Conservation (phyloP, 2,329 filamentous ascomycete species). For the Trichoderma afroharzianum region DNA sequence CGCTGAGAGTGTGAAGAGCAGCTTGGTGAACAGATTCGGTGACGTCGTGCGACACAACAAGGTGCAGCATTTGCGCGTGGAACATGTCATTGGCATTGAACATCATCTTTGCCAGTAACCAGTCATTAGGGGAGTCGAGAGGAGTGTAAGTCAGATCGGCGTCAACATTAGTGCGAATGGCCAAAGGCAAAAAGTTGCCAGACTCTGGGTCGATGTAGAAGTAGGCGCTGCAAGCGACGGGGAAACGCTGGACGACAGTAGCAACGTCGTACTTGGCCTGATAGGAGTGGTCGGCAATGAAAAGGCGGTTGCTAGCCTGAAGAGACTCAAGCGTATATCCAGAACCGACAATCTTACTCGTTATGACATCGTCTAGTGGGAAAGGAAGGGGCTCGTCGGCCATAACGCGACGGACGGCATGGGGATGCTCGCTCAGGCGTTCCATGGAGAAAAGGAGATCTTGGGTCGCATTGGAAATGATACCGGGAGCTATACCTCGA, state of each 20-base stretch:
- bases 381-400: conserved; percentile 36
- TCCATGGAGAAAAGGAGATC: conserved; percentile 48
- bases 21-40: conserved; percentile 43
- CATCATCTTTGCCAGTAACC: conserved; percentile 49
- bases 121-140: conserved; percentile 41
- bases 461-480: conserved; percentile 43
- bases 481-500: conserved; percentile 28
- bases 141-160: conserved; percentile 42
- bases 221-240: conserved; percentile 42
- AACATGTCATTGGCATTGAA: conserved; percentile 48
- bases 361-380: conserved; percentile 29
- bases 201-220: conserved; percentile 43
- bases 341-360: conserved; percentile 30
- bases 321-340: conserved; percentile 30
- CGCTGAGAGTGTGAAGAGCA: conserved; percentile 43
- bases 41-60: conserved; percentile 42
- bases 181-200: conserved; percentile 45
- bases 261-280: background rate
- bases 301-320: conserved; percentile 36
- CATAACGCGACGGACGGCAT: conserved; percentile 33
- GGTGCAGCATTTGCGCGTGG: conserved; percentile 41
- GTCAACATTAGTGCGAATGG: conserved; percentile 44
- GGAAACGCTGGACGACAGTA: conserved; percentile 27
- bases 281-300: conserved; percentile 35
- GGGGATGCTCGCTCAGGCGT: conserved; percentile 41